phyloP scores from a whole-genome alignment of 2,329 filamentous ascomycete species.

The Pezicula carpinea region DNA sequence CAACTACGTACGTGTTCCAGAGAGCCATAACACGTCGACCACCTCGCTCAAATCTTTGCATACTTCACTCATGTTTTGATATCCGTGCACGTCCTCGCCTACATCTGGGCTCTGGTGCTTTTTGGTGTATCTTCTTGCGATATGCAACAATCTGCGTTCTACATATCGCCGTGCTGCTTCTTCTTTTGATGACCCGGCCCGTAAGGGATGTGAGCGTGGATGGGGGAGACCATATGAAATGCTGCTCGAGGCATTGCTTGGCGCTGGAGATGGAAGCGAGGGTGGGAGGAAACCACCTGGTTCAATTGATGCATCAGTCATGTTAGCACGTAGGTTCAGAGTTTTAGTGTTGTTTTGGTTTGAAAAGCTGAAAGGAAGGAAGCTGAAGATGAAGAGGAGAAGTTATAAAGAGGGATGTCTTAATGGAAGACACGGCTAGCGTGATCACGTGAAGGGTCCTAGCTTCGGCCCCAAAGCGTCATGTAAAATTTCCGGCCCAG shows the following conservation, averaged over 20 bases:
- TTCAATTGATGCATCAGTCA: constrained; percentile 9
- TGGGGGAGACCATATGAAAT: constrained; percentile 43
- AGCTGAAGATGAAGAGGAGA: background rate
- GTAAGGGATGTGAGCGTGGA: constrained; percentile 47
- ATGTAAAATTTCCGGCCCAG: too few species aligned
- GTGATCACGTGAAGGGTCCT: too few species aligned
- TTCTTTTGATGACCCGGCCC: constrained; percentile 55
- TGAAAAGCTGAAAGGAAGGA: background rate
- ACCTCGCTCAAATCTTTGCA: constrained; percentile 70
- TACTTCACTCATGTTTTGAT: constrained; percentile 62
- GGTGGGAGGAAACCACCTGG: constrained; percentile 49
- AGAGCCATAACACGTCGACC: constrained; percentile 80
- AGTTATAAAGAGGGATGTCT: background rate
- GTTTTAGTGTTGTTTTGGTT: background rate
- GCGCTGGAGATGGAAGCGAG: constrained; percentile 47
- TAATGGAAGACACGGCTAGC: too few species aligned
- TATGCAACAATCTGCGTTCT: constrained; percentile 46
- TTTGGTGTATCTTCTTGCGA: constrained; percentile 56
- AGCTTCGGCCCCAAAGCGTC: too few species aligned
- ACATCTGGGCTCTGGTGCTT: constrained; percentile 48
- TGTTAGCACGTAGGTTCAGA: constrained; percentile 1
- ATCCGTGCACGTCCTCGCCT: constrained; percentile 34
- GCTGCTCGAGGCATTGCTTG: constrained; percentile 41
- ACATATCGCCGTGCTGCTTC: constrained; percentile 55
- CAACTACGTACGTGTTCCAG: constrained; percentile 68